Conservation (phyloP, 192 early-diverging fungal genomes). For the Entomortierella parvispora region DNA sequence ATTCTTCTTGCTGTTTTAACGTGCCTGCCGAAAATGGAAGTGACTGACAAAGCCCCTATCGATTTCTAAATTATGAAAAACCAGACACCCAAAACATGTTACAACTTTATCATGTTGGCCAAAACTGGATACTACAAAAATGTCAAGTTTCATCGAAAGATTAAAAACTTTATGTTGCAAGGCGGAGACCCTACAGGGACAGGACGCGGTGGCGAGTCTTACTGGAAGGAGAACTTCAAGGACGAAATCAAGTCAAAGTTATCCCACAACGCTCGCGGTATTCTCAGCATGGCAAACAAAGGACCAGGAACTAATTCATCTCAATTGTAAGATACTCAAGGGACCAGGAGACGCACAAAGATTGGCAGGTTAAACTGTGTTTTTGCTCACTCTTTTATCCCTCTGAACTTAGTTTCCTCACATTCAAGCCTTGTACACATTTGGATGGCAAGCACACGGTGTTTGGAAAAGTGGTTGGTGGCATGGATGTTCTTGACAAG, state of each 20-base stretch:
- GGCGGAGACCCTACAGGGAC: constrained; percentile 97
- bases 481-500: constrained; percentile 80
- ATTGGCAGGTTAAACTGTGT: too few relatives aligned
- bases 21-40: neutral
- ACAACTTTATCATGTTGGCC: constrained; percentile 92
- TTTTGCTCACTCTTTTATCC: neutral
- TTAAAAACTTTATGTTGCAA: constrained; percentile 98
- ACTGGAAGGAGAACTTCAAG: constrained; percentile 71
- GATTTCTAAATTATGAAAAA: constrained; percentile 40
- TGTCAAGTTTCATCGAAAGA: constrained; percentile 85
- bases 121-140: constrained; percentile 89
- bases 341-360: too few relatives aligned
- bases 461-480: constrained; percentile 94
- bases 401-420: constrained; percentile 65
- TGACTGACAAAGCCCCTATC: too few relatives aligned
- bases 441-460: constrained; percentile 90
- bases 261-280: constrained; percentile 82
- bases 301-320: constrained; percentile 92
- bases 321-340: constrained; percentile 68
- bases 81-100: constrained; percentile 85
- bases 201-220: constrained; percentile 86
- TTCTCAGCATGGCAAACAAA: constrained; percentile 96
- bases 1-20: neutral
- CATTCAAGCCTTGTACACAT: constrained; percentile 72
- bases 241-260: constrained; percentile 76